Evolutionary conservation across 2,329 filamentous ascomycete species (phyloP), one percentile per base, ranked within the genome.

Genomic region (Saccharata proteae): DNA sequence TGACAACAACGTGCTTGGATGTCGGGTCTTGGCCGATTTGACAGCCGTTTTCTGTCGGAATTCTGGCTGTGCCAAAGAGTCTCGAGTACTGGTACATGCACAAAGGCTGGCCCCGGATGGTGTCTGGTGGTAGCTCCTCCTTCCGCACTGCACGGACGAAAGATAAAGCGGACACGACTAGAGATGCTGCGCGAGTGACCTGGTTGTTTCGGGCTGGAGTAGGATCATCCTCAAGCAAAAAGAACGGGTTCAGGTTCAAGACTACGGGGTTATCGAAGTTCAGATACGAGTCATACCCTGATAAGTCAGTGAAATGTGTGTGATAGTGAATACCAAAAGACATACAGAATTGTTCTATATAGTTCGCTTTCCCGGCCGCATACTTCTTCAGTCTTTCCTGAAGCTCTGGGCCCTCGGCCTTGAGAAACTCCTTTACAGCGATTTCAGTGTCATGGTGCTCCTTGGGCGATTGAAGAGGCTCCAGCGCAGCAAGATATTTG

Each of bases 41-140:
- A 52, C 90, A 98, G 4, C 90, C 90, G 50, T 90, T 78, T 17
- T 93, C 83, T 1, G 88, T 96, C 0, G 90, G 90, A 6, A 98
- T 82, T 42, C 90, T 75, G 26, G 90, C 86, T 1, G 90, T 96
- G 30, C 90, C 90, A 47, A 98, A 98, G 16, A 98, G 65, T 12
- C 88, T 74, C 0, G 88, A 93, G 59, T 93, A 96, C 55, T 98
- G 90, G 55, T 94, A 93, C 90, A 98, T 98, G 66, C 84, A 90
- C 12, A 98, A 67, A 0, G 90, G 85, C 14, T 75, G 78, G 13
- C 83, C 84, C 44, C 78, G 80, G 39, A 94, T 59, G 2, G 69
- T 85, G 56, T 98, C 90, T 0, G 90, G 86, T 1, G 84, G 80
- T 6, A 98, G 67, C 51, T 98, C 90, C 54, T 96, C 90, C 45